Base-by-base conservation (phyloP, 2,329 filamentous ascomycete species). In the Cladophialophora yegresii region DNA sequence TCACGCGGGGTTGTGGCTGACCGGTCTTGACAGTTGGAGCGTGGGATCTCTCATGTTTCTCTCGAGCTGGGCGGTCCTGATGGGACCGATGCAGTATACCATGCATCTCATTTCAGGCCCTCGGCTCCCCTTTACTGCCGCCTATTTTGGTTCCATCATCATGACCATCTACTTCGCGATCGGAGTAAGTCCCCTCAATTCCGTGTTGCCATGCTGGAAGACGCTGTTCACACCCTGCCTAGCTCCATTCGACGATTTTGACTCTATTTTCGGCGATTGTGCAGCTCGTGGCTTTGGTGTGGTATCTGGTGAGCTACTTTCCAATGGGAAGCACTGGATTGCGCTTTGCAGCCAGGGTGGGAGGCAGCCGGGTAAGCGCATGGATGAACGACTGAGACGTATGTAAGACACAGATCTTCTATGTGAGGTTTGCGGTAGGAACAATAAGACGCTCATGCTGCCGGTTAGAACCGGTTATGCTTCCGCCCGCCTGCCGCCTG, bases 251-350 rank as follows among this genome's bases (percentile, higher is more conserved):
- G 75, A 92, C 90, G 47, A 79, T 96, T 67, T 85, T 98, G 69
- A 98, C 95, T 16, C 82, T 98, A 61, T 81, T 97, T 68, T 90
- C 92, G 23, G 88, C 91, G 67, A 83, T 97, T 65, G 80, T 93
- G 71, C 95, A 99, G 76, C 83, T 98, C 61, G 87, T 88, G 59
- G 90, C 89, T 68, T 82, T 98, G 69, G 70, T 91, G 54, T 98
- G 93, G 93, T 98, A 98, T 79, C 83, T 97, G 54, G 88, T 98
- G 77, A 96, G 91, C 79, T 99, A 99, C 78, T 98, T 98, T 73
- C 95, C 95, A 28, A 96, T 98, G 93, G 95, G 95, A 47, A 91
- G 90, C 63, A 90, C 89, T 61, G 92, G 95, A 49, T 80, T 99
- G 70, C 89, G 93, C 65, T 86, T 96, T 70, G 92, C 92, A 63